These are phyloP conservation scores for Panellus pusillus DNA, from an alignment of 768 basidiomycete species.

Conservation along the genomic window DNA sequence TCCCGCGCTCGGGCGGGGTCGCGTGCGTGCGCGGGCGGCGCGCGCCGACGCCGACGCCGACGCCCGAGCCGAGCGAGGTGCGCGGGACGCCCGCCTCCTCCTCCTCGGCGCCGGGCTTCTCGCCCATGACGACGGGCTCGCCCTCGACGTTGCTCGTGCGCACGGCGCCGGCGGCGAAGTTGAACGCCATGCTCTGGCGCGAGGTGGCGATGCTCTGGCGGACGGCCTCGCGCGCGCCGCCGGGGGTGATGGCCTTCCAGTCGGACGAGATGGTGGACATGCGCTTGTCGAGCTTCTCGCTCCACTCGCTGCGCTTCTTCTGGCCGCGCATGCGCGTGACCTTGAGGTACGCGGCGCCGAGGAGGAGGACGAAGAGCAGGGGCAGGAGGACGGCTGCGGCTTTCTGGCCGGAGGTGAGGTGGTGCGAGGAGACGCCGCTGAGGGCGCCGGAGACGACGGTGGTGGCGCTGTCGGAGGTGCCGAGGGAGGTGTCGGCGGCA, in stretches of 20 bases:
- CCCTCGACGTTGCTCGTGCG: conserved; percentile 44
- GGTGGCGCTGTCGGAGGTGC: conserved; percentile 28
- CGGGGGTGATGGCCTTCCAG: conserved; percentile 72
- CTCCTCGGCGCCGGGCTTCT: conserved; percentile 37
- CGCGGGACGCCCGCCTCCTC: conserved; percentile 21
- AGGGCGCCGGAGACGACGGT: conserved; percentile 43
- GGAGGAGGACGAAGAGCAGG: conserved; percentile 50
- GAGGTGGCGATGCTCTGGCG: conserved; percentile 61
- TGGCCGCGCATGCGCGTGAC: conserved; percentile 48
- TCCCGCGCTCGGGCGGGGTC: conserved; percentile 44
- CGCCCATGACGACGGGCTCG: conserved; percentile 39
- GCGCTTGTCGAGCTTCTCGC: conserved; percentile 70
- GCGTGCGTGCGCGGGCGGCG: conserved; percentile 31
- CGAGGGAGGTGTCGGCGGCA: conserved; percentile 40
- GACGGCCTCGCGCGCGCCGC: conserved; percentile 74
- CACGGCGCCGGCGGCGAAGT: conserved; percentile 62
- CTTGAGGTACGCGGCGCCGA: conserved; percentile 50
- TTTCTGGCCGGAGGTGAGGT: conserved; percentile 48
- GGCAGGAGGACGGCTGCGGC: conserved; percentile 72
- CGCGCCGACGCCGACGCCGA: conserved; percentile 52
- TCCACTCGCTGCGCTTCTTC: conserved; percentile 59
- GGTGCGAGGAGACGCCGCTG: conserved; percentile 32
- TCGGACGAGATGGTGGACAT: conserved; percentile 81
- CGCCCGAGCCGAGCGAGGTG: conserved; percentile 39
- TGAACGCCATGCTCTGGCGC: conserved; percentile 36